Conservation (phyloP, 2,329 filamentous ascomycete genomes). For the Fusarium hostae region DNA sequence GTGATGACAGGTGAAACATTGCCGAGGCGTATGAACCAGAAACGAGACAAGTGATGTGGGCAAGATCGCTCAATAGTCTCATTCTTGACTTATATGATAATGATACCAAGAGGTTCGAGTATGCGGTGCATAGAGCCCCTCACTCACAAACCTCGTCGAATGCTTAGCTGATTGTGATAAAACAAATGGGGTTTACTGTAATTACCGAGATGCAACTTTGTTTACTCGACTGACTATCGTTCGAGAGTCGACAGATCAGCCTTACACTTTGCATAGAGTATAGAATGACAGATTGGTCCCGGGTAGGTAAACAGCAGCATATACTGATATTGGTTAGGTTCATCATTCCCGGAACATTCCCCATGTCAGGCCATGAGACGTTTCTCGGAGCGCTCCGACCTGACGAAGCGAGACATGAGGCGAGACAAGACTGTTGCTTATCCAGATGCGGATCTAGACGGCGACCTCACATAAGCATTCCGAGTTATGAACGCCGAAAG, state of each 20-base stretch:
- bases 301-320: not conserved
- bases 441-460: slow-evolving; percentile 6
- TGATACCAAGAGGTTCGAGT: not conserved
- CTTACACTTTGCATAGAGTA: not conserved
- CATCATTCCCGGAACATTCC: slow-evolving; percentile 10
- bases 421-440: slow-evolving; percentile 5
- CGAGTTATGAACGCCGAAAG: not conserved
- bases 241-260: not conserved
- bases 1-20: not conserved
- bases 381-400: slow-evolving; percentile 29
- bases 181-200: not conserved
- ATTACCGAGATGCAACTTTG: too few species aligned
- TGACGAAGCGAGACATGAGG: slow-evolving; percentile 6
- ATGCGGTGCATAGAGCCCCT: not conserved
- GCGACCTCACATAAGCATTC: slow-evolving; percentile 16
- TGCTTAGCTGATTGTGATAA: not conserved
- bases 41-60: not conserved
- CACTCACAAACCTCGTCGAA: not conserved
- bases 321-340: not conserved
- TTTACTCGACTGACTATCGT: not conserved
- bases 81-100: not conserved
- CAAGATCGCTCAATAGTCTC: not conserved
- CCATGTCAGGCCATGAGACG: slow-evolving; percentile 19
- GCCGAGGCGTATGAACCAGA: not conserved
- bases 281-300: not conserved